phyloP scores from a whole-genome alignment of 2,329 filamentous ascomycete species.

The Fusarium sp. region DNA sequence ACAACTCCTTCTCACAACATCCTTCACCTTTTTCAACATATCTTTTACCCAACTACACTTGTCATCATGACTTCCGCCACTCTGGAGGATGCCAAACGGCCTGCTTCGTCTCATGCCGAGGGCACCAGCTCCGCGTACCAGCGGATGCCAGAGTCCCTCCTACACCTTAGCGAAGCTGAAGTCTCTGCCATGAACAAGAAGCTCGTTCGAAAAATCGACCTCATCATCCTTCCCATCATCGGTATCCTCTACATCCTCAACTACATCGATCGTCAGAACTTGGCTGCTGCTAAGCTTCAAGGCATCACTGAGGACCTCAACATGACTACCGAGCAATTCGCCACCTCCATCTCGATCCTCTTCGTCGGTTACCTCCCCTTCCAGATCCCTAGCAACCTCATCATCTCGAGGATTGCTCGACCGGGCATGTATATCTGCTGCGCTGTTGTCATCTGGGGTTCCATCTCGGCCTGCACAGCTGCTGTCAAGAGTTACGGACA shows the following conservation, averaged over 20 bases:
- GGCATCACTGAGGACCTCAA: slow-evolving; percentile 52
- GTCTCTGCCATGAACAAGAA: slow-evolving; percentile 13
- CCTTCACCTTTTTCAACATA: neutral
- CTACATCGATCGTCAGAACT: slow-evolving; percentile 51
- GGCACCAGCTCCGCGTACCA: slow-evolving; percentile 16
- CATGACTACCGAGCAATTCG: slow-evolving; percentile 50
- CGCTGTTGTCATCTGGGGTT: slow-evolving; percentile 40
- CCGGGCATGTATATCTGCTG: slow-evolving; percentile 38
- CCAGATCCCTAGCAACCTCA: slow-evolving; percentile 53
- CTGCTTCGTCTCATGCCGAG: slow-evolving; percentile 15
- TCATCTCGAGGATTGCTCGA: slow-evolving; percentile 35
- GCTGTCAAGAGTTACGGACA: slow-evolving; percentile 53
- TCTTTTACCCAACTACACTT: neutral
- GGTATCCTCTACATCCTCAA: slow-evolving; percentile 56
- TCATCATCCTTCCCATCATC: slow-evolving; percentile 44
- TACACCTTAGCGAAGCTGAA: slow-evolving; percentile 9
- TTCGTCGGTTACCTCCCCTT: slow-evolving; percentile 53
- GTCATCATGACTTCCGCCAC: slow-evolving; percentile 4
- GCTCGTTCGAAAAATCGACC: slow-evolving; percentile 46
- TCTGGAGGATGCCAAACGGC: slow-evolving; percentile 17
- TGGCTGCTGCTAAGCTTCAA: slow-evolving; percentile 34
- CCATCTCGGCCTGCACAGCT: slow-evolving; percentile 53
- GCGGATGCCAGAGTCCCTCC: slow-evolving; percentile 23
- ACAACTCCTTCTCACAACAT: neutral
- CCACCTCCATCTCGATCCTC: slow-evolving; percentile 54